phyloP scores from a whole-genome alignment of 768 basidiomycete genomes.

The Boletus rex-veris region DNA sequence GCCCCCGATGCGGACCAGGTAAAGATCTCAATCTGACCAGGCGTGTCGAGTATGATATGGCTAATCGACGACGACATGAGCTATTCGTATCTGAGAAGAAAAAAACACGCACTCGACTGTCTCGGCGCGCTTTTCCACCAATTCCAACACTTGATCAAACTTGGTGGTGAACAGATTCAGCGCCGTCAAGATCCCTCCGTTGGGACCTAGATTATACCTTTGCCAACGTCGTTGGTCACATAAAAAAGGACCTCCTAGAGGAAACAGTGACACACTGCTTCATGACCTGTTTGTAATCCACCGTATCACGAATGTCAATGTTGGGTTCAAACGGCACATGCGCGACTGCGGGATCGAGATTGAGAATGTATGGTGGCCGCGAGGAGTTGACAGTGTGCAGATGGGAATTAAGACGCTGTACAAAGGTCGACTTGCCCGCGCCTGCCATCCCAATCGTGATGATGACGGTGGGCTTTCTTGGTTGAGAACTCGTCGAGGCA shows the following conservation, averaged over 20 bases:
- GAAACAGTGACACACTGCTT: conserved; percentile 77
- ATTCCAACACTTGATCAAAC: conserved; percentile 90
- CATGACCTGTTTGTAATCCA: conserved; percentile 98
- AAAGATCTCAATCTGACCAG: conserved; percentile 99
- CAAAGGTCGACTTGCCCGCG: conserved; percentile 96
- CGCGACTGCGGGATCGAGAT: conserved; percentile 94
- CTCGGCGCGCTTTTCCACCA: conserved; percentile 89
- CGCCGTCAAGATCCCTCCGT: conserved; percentile 95
- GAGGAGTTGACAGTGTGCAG: conserved; percentile 65
- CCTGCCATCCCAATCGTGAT: conserved; percentile 97
- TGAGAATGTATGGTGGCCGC: conserved; percentile 90
- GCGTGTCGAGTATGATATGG: conserved; percentile 93
- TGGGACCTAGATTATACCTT: conserved; percentile 98
- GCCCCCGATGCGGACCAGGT: conserved; percentile 99
- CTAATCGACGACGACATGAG: conserved; percentile 37
- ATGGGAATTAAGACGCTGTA: conserved; percentile 91
- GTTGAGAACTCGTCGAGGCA: conserved; percentile 16
- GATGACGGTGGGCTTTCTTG: conserved; percentile 69
- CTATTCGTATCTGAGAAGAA: not conserved
- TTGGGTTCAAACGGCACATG: conserved; percentile 92
- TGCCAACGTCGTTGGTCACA: conserved; percentile 12
- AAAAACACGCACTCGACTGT: conserved; percentile 70
- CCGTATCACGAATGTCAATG: conserved; percentile 96
- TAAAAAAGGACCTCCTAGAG: conserved; percentile 7
- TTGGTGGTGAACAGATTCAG: conserved; percentile 98